These are phyloP conservation scores for Metschnikowia vanudenii DNA, from an alignment of 805 yeast genomes.

Conservation along the genomic window DNA sequence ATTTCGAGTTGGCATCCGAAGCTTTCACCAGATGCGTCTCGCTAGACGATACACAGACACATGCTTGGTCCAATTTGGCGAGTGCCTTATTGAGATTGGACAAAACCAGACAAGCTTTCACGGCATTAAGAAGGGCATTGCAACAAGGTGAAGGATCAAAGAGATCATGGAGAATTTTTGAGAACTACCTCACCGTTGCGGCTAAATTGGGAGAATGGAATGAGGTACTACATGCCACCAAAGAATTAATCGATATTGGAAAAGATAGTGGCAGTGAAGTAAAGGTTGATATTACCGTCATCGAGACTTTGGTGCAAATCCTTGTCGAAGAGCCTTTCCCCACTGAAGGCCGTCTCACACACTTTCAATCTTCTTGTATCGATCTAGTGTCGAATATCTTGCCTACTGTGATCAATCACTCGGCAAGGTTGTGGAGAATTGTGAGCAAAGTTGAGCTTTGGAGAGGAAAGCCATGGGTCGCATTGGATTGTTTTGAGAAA, in stretches of 20 bases:
- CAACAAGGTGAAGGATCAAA: conserved; percentile 61
- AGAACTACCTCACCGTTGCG: conserved; percentile 80
- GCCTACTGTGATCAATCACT: conserved; percentile 67
- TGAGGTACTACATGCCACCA: conserved; percentile 77
- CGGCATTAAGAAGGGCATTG: conserved; percentile 79
- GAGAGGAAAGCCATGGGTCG: conserved; percentile 85
- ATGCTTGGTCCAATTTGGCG: conserved; percentile 90
- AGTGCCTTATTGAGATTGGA: conserved; percentile 66
- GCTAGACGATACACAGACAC: conserved; percentile 73
- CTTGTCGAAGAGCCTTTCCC: conserved; percentile 55
- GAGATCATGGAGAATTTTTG: conserved; percentile 87
- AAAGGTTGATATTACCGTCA: conserved; percentile 69
- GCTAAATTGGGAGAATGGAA: conserved; percentile 83
- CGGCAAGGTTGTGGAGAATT: conserved; percentile 73
- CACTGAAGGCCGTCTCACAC: conserved; percentile 42
- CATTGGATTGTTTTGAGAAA: conserved; percentile 81
- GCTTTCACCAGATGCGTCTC: conserved; percentile 91
- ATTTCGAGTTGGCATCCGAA: conserved; percentile 78
- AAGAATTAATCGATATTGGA: conserved; percentile 56
- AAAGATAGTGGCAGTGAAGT: conserved; percentile 58
- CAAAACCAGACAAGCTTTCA: conserved; percentile 75
- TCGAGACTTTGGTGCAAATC: conserved; percentile 69
- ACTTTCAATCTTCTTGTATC: conserved; percentile 66
- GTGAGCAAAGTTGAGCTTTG: conserved; percentile 85
- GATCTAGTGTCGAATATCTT: conserved; percentile 69